phyloP scores from a whole-genome alignment of 768 basidiomycete genomes.

The Leccinum variicolor region DNA sequence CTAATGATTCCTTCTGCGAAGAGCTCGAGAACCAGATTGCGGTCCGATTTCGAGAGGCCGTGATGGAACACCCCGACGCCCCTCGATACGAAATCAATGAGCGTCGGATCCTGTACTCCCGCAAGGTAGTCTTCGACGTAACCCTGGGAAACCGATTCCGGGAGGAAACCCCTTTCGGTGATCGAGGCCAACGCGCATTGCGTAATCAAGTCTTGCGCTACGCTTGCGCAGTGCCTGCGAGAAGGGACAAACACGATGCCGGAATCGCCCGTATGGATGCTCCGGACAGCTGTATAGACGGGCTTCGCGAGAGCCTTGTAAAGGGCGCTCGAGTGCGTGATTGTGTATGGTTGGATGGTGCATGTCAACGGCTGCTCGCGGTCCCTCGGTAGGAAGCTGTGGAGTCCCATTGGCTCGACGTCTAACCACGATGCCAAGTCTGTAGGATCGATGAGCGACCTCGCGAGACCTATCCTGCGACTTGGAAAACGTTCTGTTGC shows the following conservation, averaged over 20 bases:
- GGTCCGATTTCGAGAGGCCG: constrained; percentile 66
- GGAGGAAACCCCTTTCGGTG: constrained; percentile 65
- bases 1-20: constrained; percentile 78
- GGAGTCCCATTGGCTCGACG: constrained; percentile 58
- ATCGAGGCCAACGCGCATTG: constrained; percentile 78
- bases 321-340: constrained; percentile 81
- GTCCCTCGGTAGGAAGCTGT: constrained; percentile 78
- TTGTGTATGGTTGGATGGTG: constrained; percentile 73
- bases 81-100: constrained; percentile 72
- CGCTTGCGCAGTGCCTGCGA: constrained; percentile 63
- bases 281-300: constrained; percentile 69
- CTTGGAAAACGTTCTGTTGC: constrained; percentile 58
- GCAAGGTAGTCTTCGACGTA: constrained; percentile 56
- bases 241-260: constrained; percentile 90
- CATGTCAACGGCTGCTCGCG: constrained; percentile 76
- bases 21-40: constrained; percentile 70
- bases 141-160: constrained; percentile 44
- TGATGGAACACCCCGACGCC: constrained; percentile 87
- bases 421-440: constrained; percentile 84
- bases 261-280: constrained; percentile 40
- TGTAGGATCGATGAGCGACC: constrained; percentile 74
- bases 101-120: constrained; percentile 56
- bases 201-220: constrained; percentile 84
- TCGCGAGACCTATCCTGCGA: constrained; percentile 74
- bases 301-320: constrained; percentile 94